phyloP scores from a whole-genome alignment of 2,329 filamentous ascomycete genomes.

The Beauveria scarabaeidicola region DNA sequence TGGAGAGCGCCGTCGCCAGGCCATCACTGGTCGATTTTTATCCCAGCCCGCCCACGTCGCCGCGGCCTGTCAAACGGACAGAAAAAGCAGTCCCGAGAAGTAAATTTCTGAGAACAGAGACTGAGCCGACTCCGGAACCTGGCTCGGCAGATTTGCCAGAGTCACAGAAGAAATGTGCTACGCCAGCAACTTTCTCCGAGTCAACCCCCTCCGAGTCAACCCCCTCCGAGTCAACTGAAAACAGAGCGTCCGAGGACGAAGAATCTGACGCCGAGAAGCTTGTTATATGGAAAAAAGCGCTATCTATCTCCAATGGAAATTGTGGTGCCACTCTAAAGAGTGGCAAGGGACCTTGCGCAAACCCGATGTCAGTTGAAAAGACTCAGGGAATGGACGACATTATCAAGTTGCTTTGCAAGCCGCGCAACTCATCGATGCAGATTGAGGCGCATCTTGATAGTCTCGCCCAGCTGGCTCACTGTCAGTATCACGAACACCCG shows the following conservation, averaged over 20 bases:
- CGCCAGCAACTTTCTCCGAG: not conserved
- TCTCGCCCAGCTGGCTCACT: not conserved
- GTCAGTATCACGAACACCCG: not conserved
- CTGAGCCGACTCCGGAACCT: not conserved
- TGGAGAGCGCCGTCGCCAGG: not conserved
- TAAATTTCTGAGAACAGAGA: not conserved
- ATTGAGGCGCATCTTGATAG: not conserved
- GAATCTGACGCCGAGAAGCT: not conserved
- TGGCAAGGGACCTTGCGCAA: not conserved
- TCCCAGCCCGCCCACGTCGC: constrained; percentile 5
- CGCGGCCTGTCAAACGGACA: not conserved
- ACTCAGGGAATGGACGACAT: not conserved
- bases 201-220: too few species aligned
- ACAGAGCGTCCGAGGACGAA: not conserved
- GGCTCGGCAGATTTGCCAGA: not conserved
- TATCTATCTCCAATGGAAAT: not conserved
- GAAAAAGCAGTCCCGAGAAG: not conserved
- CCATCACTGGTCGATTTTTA: not conserved
- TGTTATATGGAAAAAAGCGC: not conserved
- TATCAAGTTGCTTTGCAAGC: not conserved
- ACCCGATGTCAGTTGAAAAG: not conserved
- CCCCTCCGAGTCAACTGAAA: not conserved
- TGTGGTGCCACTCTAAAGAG: not conserved
- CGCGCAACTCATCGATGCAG: not conserved
- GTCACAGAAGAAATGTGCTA: not conserved